Evolutionary conservation across 2,329 filamentous ascomycete species (phyloP), one percentile per base, ranked within the genome.

Genomic region (Arthrobotrys entomopaga): DNA sequence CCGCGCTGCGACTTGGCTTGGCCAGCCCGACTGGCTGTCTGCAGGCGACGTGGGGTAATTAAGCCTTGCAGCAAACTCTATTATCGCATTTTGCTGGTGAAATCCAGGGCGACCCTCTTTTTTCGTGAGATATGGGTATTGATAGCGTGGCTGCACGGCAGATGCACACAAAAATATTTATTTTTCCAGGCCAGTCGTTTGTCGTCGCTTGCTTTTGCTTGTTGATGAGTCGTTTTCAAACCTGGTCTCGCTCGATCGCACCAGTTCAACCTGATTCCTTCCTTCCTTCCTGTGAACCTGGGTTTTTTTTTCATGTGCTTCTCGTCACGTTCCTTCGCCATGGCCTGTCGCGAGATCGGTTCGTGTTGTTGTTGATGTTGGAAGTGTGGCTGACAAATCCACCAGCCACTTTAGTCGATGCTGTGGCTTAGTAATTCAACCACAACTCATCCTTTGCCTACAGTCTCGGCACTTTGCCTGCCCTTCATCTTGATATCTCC

Each of bases 401-500:
- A 61, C 19, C 24, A 69, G 65, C 57, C 65, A 69, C 49, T 8
- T n/a, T 6, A 6, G 1, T 6, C 29, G 5, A 10, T 4, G n/a
- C 4, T 63, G 65, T 64, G 65, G 65, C 65, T 70, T 63, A 70
- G 53, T 63, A 57, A 70, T 70, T 52, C 29, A 34, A 34, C 29
- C 29, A 34, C 6, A 7, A 7, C 24, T 26, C 24, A n/a, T n/a
- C n/a, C n/a, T n/a, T n/a, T n/a, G n/a, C n/a, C n/a, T n/a, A n/a
- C n/a, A n/a, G n/a, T n/a, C n/a, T n/a, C n/a, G n/a, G n/a, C n/a
- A n/a, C n/a, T n/a, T n/a, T n/a, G n/a, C n/a, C n/a, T n/a, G n/a
- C n/a, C n/a, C 29, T 34, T 10, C 34, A 26, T 10, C 13, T 3
- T 19, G 52, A 67, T 67, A 69, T 63, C 53, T 61, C 29, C 49